phyloP scores from a whole-genome alignment of 2,329 filamentous ascomycete species.

The Claviceps pazoutovae region DNA sequence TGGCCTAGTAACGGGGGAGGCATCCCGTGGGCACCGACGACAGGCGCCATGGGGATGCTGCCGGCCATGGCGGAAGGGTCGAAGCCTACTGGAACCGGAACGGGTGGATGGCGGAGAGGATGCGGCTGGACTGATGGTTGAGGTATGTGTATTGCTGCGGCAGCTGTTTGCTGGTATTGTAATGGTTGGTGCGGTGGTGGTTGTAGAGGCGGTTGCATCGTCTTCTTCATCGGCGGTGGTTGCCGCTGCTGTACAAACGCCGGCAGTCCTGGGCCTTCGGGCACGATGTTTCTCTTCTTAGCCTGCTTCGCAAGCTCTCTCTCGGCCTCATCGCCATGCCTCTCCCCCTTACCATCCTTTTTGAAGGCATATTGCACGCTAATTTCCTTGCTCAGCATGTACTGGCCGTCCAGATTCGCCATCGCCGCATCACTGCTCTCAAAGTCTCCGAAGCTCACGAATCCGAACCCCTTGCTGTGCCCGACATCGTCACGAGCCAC shows the following conservation, averaged over 20 bases:
- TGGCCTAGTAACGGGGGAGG: conserved; percentile 9
- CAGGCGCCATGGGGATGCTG: conserved; percentile 6
- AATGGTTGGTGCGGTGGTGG: conserved; percentile 3
- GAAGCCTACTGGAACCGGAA: conserved; percentile 19
- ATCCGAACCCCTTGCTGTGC: conserved; percentile 88
- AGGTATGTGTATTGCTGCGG: conserved; percentile 4
- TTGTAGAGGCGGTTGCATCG: conserved; percentile 10
- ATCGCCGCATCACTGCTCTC: conserved; percentile 88
- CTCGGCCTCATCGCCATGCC: conserved; percentile 90
- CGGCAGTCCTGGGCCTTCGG: conserved; percentile 62
- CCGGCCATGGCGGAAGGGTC: conserved; percentile 19
- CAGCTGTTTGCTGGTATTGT: conserved; percentile 7
- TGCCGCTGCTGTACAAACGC: conserved; percentile 48
- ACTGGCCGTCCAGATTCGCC: conserved; percentile 87
- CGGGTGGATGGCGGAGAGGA: conserved; percentile 12
- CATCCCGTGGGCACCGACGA: conserved; percentile 5
- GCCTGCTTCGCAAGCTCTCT: conserved; percentile 82
- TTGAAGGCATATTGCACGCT: conserved; percentile 98
- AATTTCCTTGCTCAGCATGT: conserved; percentile 92
- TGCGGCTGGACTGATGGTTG: conserved; percentile 11
- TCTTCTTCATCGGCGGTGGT: conserved; percentile 23
- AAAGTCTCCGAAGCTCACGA: conserved; percentile 85
- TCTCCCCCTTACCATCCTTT: conserved; percentile 94
- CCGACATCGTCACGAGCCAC: conserved; percentile 81
- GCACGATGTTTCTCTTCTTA: conserved; percentile 84